Base-by-base conservation (phyloP, 768 basidiomycete species). In the Agrocybe praecox region DNA sequence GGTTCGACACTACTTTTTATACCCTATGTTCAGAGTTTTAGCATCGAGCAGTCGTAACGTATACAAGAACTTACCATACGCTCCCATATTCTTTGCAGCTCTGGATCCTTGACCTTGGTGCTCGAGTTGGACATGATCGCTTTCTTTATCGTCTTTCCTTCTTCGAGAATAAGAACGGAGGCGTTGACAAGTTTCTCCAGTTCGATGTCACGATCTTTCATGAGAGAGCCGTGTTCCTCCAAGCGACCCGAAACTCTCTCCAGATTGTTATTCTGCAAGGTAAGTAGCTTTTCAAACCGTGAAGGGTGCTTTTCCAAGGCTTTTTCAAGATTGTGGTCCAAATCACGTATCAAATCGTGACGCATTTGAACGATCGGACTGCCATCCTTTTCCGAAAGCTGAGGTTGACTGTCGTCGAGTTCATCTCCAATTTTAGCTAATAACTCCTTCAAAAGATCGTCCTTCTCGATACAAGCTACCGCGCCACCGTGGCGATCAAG, bases 401-500 rank as follows among this genome's bases (percentile, higher is more conserved):
- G 34, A 11, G 45, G 23, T 23, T 43, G 54, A 2, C 52, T 49
- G 15, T 46, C 52, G 33, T 46, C 49, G 5, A 46, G 49, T 15
- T 29, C 55, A 44, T 68, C 70, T n/a, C 64, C 68, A 45, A 55
- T 61, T 45, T 60, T 71, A 11, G 52, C 9, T 5, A 69, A 50
- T 24, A 72, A 62, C 49, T 69, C 65, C 18, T 60, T 56, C 1
- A 77, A 62, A 36, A 67, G 53, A 17, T 64, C 63, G 32, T 72
- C 71, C 52, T 71, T 67, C 18, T 70, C 65, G 21, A 74, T 50
- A 43, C 69, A 72, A 18, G 68, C 69, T 19, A 62, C 59, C 1
- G 65, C 59, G 15, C 75, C 74, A n/a, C 74, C 73, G 21, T 72
- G 68, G 17, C 66, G 64, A 19, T 69, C 63, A 12, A 78, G 64